Evolutionary conservation across 2,329 filamentous ascomycete species (phyloP).

Genomic region (Myriangium duriaei): DNA sequence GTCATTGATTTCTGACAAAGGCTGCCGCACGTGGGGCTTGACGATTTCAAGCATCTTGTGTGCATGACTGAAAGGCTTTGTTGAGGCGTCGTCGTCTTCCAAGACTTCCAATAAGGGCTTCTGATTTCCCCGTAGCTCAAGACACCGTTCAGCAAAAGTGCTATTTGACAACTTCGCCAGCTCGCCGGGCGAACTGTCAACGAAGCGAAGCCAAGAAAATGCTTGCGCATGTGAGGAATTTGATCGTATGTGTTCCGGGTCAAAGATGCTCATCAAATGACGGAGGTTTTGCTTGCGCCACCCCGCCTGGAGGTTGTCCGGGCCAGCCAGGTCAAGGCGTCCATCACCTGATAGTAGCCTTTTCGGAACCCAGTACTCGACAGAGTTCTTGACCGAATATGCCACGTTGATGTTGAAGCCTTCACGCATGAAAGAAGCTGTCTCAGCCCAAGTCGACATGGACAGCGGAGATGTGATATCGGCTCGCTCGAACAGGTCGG

Average conservation of each 20-base stretch:
- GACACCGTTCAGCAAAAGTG: conserved; percentile 61
- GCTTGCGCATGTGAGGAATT: conserved; percentile 49
- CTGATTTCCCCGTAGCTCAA: conserved; percentile 39
- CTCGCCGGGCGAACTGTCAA: conserved; percentile 63
- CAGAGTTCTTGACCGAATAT: conserved; percentile 77
- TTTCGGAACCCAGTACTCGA: conserved; percentile 72
- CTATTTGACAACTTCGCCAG: conserved; percentile 56
- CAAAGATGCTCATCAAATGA: conserved; percentile 84
- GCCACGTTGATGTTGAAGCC: conserved; percentile 65
- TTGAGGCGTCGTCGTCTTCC: conserved; percentile 45
- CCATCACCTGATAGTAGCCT: conserved; percentile 74
- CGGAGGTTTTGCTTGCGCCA: conserved; percentile 66
- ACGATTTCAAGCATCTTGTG: conserved; percentile 75
- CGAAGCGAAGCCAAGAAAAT: conserved; percentile 86
- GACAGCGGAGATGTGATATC: conserved; percentile 81
- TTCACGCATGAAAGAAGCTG: conserved; percentile 86
- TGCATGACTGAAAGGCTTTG: conserved; percentile 47
- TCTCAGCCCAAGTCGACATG: conserved; percentile 81
- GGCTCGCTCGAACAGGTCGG: conserved; percentile 88
- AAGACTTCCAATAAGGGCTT: conserved; percentile 46
- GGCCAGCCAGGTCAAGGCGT: conserved; percentile 59
- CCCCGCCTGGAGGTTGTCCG: conserved; percentile 61
- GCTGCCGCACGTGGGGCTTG: conserved; percentile 52
- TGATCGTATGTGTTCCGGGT: conserved; percentile 60
- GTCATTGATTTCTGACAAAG: conserved; percentile 55